A percentile compares a stretch with the other conserved stretches of the same genome.
phyloP scores from a whole-genome alignment of 257 asterid genomes.

The Lavandula angustifolia region DNA sequence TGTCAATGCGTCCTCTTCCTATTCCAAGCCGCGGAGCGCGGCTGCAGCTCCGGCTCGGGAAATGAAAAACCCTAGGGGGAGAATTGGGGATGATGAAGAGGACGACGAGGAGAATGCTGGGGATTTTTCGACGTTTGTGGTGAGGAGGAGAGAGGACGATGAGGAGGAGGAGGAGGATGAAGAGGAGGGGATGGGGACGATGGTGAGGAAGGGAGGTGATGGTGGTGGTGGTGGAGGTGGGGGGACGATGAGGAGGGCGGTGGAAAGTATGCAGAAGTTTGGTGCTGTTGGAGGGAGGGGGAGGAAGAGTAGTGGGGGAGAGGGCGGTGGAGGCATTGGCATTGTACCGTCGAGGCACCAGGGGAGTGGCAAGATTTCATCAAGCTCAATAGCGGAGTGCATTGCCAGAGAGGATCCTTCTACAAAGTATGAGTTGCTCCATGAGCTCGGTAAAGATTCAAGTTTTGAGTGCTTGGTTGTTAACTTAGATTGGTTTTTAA shows the following conservation, averaged over 20 bases:
- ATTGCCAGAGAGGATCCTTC: slow-evolving; percentile 85
- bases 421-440: slow-evolving; percentile 88
- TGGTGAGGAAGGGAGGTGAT: slow-evolving; percentile 66
- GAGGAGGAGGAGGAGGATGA: slow-evolving; percentile 54
- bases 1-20: slow-evolving; percentile 30
- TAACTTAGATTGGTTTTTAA: slow-evolving; percentile 10
- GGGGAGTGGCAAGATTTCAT: slow-evolving; percentile 69
- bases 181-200: slow-evolving; percentile 65
- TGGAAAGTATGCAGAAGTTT: slow-evolving; percentile 90
- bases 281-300: slow-evolving; percentile 60
- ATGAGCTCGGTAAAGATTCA: slow-evolving; percentile 79
- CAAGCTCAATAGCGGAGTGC: slow-evolving; percentile 82
- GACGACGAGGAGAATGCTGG: slow-evolving; percentile 61
- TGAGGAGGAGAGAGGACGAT: slow-evolving; percentile 47
- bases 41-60: slow-evolving; percentile 42
- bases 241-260: slow-evolving; percentile 86
- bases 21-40: slow-evolving; percentile 36
- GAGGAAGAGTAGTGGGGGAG: slow-evolving; percentile 46
- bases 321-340: slow-evolving; percentile 13
- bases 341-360: slow-evolving; percentile 45
- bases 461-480: slow-evolving; percentile 20
- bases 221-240: slow-evolving; percentile 41
- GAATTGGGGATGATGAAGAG: slow-evolving; percentile 32
- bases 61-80: slow-evolving; percentile 40
- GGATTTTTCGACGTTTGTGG: slow-evolving; percentile 84